phyloP scores from a whole-genome alignment of 2,329 filamentous ascomycete genomes.

The Calonectria ilicicola region DNA sequence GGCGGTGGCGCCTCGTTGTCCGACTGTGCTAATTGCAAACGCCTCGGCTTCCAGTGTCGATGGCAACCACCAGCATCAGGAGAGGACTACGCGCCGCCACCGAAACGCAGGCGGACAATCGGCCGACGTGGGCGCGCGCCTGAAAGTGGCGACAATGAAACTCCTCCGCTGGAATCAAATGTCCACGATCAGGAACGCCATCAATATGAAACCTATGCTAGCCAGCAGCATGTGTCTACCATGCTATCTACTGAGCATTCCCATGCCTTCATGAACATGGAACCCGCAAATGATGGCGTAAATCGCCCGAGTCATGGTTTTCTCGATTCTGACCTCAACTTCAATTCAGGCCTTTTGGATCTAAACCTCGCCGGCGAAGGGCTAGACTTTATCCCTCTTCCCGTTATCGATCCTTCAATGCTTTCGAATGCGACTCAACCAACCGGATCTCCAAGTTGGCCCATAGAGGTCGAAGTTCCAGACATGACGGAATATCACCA shows the following conservation, averaged over 20 bases:
- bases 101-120: conserved; percentile 22
- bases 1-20: neutral
- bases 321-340: conserved; percentile 11
- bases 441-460: neutral
- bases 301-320: neutral
- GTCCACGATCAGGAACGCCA: neutral
- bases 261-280: neutral
- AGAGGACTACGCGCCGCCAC: conserved; percentile 25
- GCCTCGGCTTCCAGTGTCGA: conserved; percentile 30
- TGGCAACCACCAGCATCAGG: conserved; percentile 23
- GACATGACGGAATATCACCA: neutral
- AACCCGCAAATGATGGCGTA: neutral
- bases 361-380: conserved; percentile 25
- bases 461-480: neutral
- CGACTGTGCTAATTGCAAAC: conserved; percentile 26
- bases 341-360: conserved; percentile 18
- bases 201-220: neutral
- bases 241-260: neutral
- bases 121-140: neutral
- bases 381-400: conserved; percentile 29
- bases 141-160: neutral
- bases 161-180: neutral
- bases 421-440: neutral
- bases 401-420: conserved; percentile 6
- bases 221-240: neutral